A percentile compares a stretch with the other conserved stretches of the same genome.
phyloP scores from a whole-genome alignment of 371 early-diverging fungal genomes.

The Blakeslea trispora region DNA sequence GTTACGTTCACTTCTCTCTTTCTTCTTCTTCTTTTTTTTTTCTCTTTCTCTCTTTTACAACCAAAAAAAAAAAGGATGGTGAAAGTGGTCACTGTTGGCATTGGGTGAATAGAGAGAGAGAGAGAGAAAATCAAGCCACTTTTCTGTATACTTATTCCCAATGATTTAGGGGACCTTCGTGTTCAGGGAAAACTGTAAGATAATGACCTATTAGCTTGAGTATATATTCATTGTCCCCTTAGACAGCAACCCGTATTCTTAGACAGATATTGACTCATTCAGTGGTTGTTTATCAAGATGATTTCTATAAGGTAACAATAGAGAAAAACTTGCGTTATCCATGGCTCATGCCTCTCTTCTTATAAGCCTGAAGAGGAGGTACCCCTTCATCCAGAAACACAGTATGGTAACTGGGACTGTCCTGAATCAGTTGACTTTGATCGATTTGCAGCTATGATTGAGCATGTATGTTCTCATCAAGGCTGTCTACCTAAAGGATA shows the following conservation, averaged over 20 bases:
- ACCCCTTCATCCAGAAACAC: slow-evolving; percentile 64
- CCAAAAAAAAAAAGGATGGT: too few species aligned
- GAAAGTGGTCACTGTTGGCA: slow-evolving; percentile 28
- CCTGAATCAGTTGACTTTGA: slow-evolving; percentile 75
- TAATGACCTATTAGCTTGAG: too few species aligned
- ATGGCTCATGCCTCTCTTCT: too few species aligned
- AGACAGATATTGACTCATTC: slow-evolving; percentile 59
- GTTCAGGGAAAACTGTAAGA: slow-evolving; percentile 67
- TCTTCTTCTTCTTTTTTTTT: too few species aligned
- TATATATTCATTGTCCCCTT: too few species aligned
- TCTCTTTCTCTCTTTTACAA: too few species aligned
- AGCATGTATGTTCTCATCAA: slow-evolving; percentile 34
- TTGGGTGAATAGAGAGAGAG: slow-evolving; percentile 19
- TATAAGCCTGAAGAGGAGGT: slow-evolving; percentile 68
- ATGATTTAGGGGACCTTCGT: slow-evolving; percentile 64
- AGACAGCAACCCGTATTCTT: slow-evolving; percentile 68
- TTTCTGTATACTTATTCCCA: background rate
- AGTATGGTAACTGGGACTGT: slow-evolving; percentile 84
- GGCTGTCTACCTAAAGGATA: slow-evolving; percentile 46
- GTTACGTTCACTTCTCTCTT: too few species aligned
- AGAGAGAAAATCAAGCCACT: too few species aligned
- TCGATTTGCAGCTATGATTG: slow-evolving; percentile 44
- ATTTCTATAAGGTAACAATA: slow-evolving; percentile 68
- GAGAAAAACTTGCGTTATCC: background rate
- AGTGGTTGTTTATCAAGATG: slow-evolving; percentile 80